Evolutionary conservation across 2,329 filamentous ascomycete genomes (phyloP), one percentile per base, ranked within the genome.

Genomic region (Stachybotrys echinatus): DNA sequence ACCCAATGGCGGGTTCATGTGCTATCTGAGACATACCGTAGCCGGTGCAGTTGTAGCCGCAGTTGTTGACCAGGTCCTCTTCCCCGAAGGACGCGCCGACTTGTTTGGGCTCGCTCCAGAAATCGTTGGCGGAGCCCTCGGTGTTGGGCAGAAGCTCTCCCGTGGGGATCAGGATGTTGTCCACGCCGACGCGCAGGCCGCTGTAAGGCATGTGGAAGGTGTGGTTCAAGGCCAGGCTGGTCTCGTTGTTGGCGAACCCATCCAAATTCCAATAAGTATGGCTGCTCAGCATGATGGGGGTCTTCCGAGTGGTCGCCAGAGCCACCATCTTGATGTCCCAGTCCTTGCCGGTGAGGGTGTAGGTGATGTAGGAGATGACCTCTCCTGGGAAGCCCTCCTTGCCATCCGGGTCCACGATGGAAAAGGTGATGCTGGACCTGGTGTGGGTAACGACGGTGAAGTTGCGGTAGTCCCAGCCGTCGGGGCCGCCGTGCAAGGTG

Each of bases 191-290:
- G 52, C 86, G 78, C 67, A 85, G 81, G 37, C 85, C 85, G 47
- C 82, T 83, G 70, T 88, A 89, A 4, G 88, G 88, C 63, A 92
- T 64, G 64, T 84, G 76, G 43, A 92, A 75, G 14, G 84, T 86
- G 72, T 91, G 85, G 71, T 91, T 88, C 48, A 88, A 74, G 14
- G 79, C 77, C 2, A 72, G 74, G 50, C 75, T 73, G 2, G 85
- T 88, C 63, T 87, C 76, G 51, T 85, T 81, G 70, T 91, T 89
- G 60, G 85, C 77, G 60, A 88, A 92, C 31, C 84, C 88, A 61
- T 92, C 88, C 42, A 92, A 74, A 65, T 92, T 92, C 88, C 88
- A 92, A 75, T 92, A 92, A 7, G 80, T 81, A 73, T 88, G 75
- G 56, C 73, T 78, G 63, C 80, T 88, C 51, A 92, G 76, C 88